Percentiles rank a stretch among this genome's conserved stretches.
These are phyloP conservation scores for Kodamaea kaohsiungensis DNA, from an alignment of 805 yeast species.

Conservation along the genomic window DNA sequence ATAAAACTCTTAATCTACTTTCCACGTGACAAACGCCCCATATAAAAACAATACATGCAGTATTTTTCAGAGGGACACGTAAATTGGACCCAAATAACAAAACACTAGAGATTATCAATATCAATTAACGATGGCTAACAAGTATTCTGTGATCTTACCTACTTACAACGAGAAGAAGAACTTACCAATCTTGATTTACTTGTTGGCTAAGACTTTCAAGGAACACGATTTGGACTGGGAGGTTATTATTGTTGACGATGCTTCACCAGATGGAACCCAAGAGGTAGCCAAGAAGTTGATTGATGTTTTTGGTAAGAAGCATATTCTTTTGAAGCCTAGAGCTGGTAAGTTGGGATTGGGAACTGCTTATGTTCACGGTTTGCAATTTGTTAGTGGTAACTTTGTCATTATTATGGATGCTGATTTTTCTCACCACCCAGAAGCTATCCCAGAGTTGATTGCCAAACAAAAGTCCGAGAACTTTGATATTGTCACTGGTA, in stretches of 20 bases:
- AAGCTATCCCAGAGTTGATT: slow-evolving; percentile 75
- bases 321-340: slow-evolving; percentile 65
- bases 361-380: slow-evolving; percentile 79
- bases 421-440: slow-evolving; percentile 80
- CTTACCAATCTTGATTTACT: slow-evolving; percentile 67
- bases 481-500: slow-evolving; percentile 57
- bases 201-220: slow-evolving; percentile 66
- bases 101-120: neutral
- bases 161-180: slow-evolving; percentile 72
- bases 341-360: slow-evolving; percentile 79
- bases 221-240: slow-evolving; percentile 68
- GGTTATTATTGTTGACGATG: slow-evolving; percentile 74
- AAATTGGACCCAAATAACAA: slow-evolving; percentile 4
- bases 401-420: slow-evolving; percentile 84
- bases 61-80: slow-evolving; percentile 9
- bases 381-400: slow-evolving; percentile 69
- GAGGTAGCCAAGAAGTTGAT: slow-evolving; percentile 64
- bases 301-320: slow-evolving; percentile 57
- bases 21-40: neutral
- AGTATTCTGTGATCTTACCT: slow-evolving; percentile 74
- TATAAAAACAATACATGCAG: neutral
- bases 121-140: slow-evolving; percentile 29
- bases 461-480: slow-evolving; percentile 54
- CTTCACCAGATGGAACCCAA: slow-evolving; percentile 82
- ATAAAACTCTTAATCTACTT: neutral